Evolutionary conservation across 768 basidiomycete species (phyloP).

Genomic region (Hirschioporus abietinus): DNA sequence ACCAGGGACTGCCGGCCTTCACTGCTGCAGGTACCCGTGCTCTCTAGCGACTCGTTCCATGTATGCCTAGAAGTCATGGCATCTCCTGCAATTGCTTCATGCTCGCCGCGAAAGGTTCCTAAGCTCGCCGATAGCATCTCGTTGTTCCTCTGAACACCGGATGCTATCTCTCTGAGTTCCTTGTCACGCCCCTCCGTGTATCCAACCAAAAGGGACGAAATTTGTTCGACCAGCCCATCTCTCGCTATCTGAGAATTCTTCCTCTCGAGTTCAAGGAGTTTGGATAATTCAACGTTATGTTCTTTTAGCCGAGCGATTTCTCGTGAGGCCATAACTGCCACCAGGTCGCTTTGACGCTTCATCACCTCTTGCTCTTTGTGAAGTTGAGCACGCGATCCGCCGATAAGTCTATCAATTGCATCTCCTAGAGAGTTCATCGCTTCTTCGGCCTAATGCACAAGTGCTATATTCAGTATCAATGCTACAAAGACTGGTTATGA

Average conservation of each 20-base stretch:
- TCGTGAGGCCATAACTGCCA: constrained; percentile 38
- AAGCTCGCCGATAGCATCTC: constrained; percentile 47
- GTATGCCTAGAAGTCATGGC: constrained; percentile 38
- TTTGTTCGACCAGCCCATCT: constrained; percentile 67
- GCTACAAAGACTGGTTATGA: no score
- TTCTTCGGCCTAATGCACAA: constrained; percentile 39
- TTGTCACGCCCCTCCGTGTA: constrained; percentile 67
- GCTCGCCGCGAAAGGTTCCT: constrained; percentile 40
- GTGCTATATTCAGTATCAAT: not conserved
- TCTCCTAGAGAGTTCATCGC: constrained; percentile 53
- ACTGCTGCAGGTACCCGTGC: constrained; percentile 38
- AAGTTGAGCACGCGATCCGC: constrained; percentile 53
- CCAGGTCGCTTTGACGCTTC: constrained; percentile 42
- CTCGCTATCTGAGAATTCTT: constrained; percentile 60
- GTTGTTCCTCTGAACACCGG: constrained; percentile 50
- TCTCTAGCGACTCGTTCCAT: constrained; percentile 36
- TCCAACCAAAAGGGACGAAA: constrained; percentile 65
- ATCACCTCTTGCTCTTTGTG: constrained; percentile 48
- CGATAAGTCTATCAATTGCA: constrained; percentile 54
- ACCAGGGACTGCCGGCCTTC: not conserved
- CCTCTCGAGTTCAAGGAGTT: constrained; percentile 63
- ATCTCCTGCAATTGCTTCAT: constrained; percentile 39
- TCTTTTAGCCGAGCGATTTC: constrained; percentile 59
- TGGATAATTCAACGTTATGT: constrained; percentile 63
- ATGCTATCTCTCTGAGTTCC: constrained; percentile 54